These are phyloP conservation scores for Quercus bicolor DNA, from an alignment of 306 rosid species.

Conservation along the genomic window DNA sequence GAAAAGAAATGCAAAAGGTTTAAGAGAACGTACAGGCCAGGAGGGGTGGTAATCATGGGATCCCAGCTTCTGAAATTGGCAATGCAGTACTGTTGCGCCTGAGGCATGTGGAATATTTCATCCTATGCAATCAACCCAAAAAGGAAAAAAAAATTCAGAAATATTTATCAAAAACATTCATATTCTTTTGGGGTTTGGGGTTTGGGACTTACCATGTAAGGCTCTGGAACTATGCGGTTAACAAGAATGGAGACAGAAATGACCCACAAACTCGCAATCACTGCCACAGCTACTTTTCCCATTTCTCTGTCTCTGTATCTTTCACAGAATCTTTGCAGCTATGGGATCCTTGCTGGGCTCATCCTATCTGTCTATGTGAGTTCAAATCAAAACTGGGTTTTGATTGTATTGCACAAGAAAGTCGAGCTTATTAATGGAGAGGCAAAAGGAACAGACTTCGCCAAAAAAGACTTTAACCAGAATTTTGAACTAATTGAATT, in stretches of 20 bases:
- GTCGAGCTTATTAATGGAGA: too few species aligned
- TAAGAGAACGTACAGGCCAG: slow-evolving; percentile 74
- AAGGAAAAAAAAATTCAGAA: neutral
- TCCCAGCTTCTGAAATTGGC: slow-evolving; percentile 91
- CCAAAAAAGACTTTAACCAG: too few species aligned
- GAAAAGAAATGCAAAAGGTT: neutral
- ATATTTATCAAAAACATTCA: neutral
- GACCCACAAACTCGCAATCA: slow-evolving; percentile 73
- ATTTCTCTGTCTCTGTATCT: slow-evolving; percentile 21
- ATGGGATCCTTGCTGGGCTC: neutral
- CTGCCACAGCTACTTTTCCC: slow-evolving; percentile 70
- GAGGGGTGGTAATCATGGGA: slow-evolving; percentile 96
- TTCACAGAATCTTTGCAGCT: too few species aligned
- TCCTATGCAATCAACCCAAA: slow-evolving; percentile 38
- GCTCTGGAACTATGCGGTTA: slow-evolving; percentile 62
- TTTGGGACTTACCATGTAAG: slow-evolving; percentile 62
- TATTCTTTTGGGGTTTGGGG: neutral
- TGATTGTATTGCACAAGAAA: too few species aligned
- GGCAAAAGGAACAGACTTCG: too few species aligned
- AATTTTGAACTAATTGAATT: too few species aligned
- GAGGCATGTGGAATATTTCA: slow-evolving; percentile 88
- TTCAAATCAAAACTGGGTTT: too few species aligned
- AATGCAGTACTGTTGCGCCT: slow-evolving; percentile 71
- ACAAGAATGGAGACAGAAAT: slow-evolving; percentile 62
- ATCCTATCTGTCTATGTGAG: too few species aligned